These are phyloP conservation scores for Bipolaris sorokiniana DNA, from an alignment of 2,329 filamentous ascomycete species.

Conservation along the genomic window DNA sequence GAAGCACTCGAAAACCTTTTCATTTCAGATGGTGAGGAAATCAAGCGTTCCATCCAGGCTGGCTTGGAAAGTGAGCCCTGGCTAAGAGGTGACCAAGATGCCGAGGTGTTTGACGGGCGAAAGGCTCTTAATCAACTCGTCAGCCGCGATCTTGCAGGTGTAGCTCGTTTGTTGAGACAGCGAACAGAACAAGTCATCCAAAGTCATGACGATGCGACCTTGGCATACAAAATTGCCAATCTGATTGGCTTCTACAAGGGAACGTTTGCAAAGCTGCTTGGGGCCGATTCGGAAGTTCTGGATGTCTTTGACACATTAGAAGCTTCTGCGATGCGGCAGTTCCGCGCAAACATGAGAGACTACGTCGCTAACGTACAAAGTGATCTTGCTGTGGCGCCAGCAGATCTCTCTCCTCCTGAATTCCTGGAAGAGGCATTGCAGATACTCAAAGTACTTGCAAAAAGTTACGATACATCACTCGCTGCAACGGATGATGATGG, in stretches of 20 bases:
- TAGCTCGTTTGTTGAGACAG: slow-evolving; percentile 83
- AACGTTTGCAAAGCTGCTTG: slow-evolving; percentile 82
- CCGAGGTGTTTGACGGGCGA: slow-evolving; percentile 74
- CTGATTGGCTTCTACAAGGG: slow-evolving; percentile 85
- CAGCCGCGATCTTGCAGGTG: slow-evolving; percentile 81
- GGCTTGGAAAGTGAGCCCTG: slow-evolving; percentile 85
- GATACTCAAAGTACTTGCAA: slow-evolving; percentile 78
- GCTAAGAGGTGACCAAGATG: slow-evolving; percentile 64
- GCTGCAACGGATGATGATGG: slow-evolving; percentile 62
- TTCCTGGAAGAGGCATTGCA: slow-evolving; percentile 83
- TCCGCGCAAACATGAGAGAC: slow-evolving; percentile 80
- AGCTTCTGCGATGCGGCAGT: slow-evolving; percentile 79
- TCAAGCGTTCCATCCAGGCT: slow-evolving; percentile 79
- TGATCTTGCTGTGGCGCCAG: slow-evolving; percentile 71
- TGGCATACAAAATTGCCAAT: slow-evolving; percentile 89
- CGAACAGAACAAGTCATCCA: slow-evolving; percentile 91
- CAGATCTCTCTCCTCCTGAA: slow-evolving; percentile 76
- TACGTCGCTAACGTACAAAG: slow-evolving; percentile 76
- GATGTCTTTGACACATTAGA: slow-evolving; percentile 73
- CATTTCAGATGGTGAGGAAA: slow-evolving; percentile 86
- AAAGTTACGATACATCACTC: slow-evolving; percentile 84
- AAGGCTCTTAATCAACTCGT: slow-evolving; percentile 86
- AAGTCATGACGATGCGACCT: slow-evolving; percentile 85
- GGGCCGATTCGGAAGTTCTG: slow-evolving; percentile 70
- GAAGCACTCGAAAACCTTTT: slow-evolving; percentile 93